Evolutionary conservation across 1,284 basidiomycete species (phyloP), one percentile per base, ranked within the genome.

Genomic region (Puccinia triticina): DNA sequence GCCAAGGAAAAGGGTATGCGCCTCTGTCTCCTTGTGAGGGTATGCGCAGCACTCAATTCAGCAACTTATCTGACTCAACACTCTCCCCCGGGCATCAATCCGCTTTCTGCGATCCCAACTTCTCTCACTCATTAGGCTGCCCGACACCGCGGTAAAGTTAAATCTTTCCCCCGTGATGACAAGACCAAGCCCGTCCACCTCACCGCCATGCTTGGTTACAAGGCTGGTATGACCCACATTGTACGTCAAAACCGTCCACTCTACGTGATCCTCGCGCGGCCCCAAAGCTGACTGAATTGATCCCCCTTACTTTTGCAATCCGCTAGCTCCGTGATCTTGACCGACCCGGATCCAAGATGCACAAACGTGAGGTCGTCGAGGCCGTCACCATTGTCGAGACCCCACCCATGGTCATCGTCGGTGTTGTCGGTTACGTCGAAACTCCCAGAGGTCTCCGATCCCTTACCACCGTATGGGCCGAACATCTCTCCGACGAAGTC

Each of bases 201-300:
- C 89, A 99, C 97, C 86, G 97, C 97, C 86, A 90, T 93, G 88
- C 92, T 99, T 92, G 97, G 96, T 86, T 99, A 98, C 93, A 99
- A 99, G 92, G 97, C 96, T 85, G 97, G 97, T 88, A 99, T 99
- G 97, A 98, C 95, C 89, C 97, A 99, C 89, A 91, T 99, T 87
- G 96, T 81, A 66, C 74, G 79, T 55, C 21, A 5, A 11, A 59
- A 61, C 40, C 37, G n/a, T 26, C 29, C 0, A n/a, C 48, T n/a
- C n/a, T n/a, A n/a, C 3, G 34, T 43, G 40, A 43, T 43, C 40
- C 40, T 43, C 40, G 40, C 4, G 7, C 10, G 29, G n/a, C 64
- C 21, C 5, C 10, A 7, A 43, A 7, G 40, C 40, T 43, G 7
- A 43, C 4, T 43, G 40, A 43, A 43, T 43, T n/a, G n/a, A n/a